phyloP scores from a whole-genome alignment of 1,284 basidiomycete genomes.

The Blastosporella zonata region DNA sequence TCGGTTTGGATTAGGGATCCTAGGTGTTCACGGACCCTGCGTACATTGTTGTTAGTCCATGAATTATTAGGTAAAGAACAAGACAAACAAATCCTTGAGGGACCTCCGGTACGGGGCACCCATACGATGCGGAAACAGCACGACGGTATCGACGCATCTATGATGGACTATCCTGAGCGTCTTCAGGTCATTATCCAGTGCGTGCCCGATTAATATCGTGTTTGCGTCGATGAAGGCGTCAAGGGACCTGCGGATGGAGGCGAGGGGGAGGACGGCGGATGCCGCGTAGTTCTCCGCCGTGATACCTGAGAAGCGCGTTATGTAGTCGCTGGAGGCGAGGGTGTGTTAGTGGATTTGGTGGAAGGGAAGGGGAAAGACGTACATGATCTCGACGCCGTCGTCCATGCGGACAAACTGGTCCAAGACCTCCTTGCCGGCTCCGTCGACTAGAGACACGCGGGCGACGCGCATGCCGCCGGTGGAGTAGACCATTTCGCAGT shows the following conservation, averaged over 20 bases:
- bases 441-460: conserved; percentile 83
- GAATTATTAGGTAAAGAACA: conserved; percentile 1
- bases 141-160: conserved; percentile 79
- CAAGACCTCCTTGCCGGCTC: conserved; percentile 66
- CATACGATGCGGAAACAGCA: conserved; percentile 78
- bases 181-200: conserved; percentile 87
- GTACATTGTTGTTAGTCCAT: not conserved
- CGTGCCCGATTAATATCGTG: conserved; percentile 84
- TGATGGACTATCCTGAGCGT: conserved; percentile 83
- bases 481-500: conserved; percentile 93
- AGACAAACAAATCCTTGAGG: conserved; percentile 71
- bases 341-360: conserved; percentile 2
- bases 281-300: conserved; percentile 51
- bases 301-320: conserved; percentile 89
- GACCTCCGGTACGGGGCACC: conserved; percentile 79
- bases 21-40: conserved; percentile 76
- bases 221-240: conserved; percentile 69
- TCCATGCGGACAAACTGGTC: conserved; percentile 84
- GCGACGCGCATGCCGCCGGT: conserved; percentile 87
- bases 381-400: conserved; percentile 77
- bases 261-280: conserved; percentile 53
- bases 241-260: conserved; percentile 63
- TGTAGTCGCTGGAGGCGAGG: conserved; percentile 69
- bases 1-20: conserved; percentile 75
- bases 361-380: conserved; percentile 26